Evolutionary conservation across 805 yeast species (phyloP).

Genomic region (Nematodospora valgi): DNA sequence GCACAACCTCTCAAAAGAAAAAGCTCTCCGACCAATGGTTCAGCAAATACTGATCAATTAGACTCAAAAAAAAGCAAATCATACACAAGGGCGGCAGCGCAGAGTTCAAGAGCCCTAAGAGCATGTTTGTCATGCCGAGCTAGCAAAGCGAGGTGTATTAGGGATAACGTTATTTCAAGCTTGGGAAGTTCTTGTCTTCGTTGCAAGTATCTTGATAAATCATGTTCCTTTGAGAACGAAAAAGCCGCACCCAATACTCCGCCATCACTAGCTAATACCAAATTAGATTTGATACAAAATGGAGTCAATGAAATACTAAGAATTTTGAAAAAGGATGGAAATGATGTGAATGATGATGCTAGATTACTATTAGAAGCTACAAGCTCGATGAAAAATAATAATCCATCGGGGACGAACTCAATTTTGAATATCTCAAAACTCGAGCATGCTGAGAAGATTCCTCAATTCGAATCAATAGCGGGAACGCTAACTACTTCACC

Average conservation of each 20-base stretch:
- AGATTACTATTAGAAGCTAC: constrained; percentile 25
- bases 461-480: constrained; percentile 5
- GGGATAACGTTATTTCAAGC: too few relatives aligned
- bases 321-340: constrained; percentile 16
- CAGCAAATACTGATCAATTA: too few relatives aligned
- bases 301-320: constrained; percentile 34
- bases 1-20: too few relatives aligned
- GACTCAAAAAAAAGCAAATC: too few relatives aligned
- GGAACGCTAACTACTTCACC: constrained; percentile 41
- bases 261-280: background rate
- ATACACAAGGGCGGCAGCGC: constrained; percentile 20
- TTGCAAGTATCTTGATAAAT: constrained; percentile 49
- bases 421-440: background rate
- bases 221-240: constrained; percentile 47
- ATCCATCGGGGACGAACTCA: background rate
- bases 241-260: background rate
- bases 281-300: constrained; percentile 24
- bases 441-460: constrained; percentile 3
- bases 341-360: constrained; percentile 17
- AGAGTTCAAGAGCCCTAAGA: constrained; percentile 41
- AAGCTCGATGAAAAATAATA: constrained; percentile 17
- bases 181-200: constrained; percentile 52
- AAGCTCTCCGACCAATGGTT: too few relatives aligned
- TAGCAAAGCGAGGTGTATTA: constrained; percentile 61
- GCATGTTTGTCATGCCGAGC: constrained; percentile 57